Base-by-base conservation (phyloP, 352 stramenopile species). In the Thalassiosira ordinaria region DNA sequence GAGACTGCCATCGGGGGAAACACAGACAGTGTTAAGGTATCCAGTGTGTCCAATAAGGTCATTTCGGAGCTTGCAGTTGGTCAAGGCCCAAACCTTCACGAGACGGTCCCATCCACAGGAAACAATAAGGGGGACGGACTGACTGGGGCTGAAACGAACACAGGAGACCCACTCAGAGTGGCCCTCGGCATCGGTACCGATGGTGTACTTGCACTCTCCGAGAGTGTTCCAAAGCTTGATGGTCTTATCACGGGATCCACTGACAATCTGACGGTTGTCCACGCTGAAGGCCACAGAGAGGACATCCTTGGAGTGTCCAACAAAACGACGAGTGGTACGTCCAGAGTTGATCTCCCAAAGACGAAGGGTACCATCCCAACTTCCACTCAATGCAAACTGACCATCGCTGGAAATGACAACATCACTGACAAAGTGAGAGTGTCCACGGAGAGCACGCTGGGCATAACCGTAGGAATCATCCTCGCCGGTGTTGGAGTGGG, bases 211-310 rank as follows among this genome's bases (percentile, higher is more conserved):
- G 95, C 97, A 99, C 88, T 99, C 97, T 76, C 97, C 97, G 57
- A 99, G 91, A 20, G 97, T 99, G 95, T 99, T 99, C 98, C 98
- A 99, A 41, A 99, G 91, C 95, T 99, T 99, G 90, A 99, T 98
- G 64, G 96, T 98, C 92, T 98, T 98, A 93, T 99, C 98, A 80
- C 98, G 96, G 74, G 97, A 99, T 78, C 96, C 97, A 60, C 96
- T 99, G 37, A 99, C 96, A 88, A 99, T 99, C 91, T 99, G 98
- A 89, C 97, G 97, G 93, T 99, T 99, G 94, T 99, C 97, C 14
- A 96, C 95, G 79, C 95, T 98, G 92, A 99, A 99, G 20, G 98
- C 97, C 18, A 99, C 97, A 44, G 95, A 98, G n/a, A 99, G 92
- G 53, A 99, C 98, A 91, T 99, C 97, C 96, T 99, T 99, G 66